Evolutionary conservation across 345 rosid genomes (phyloP), one percentile per base, ranked within the genome.

Genomic region (Aurinia saxatilis): DNA sequence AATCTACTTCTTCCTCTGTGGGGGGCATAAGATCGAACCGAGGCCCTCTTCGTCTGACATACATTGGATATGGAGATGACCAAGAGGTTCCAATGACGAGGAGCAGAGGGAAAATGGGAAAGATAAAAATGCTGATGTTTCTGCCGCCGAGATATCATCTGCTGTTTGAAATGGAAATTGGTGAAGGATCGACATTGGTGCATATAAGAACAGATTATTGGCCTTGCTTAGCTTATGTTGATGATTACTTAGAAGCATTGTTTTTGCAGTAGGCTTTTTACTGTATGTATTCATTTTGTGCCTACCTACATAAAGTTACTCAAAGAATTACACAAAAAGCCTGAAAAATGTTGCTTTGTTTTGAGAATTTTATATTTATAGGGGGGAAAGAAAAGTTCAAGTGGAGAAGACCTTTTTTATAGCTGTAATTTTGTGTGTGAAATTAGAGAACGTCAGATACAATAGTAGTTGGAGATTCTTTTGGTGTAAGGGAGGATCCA

Each of bases 161-260:
- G 25, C 79, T 93, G 50, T 69, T 89, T 73, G 91, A 80, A 71
- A 93, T 93, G 91, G 99, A 93, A 84, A 91, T 93, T 38, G 71
- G 81, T 21, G 86, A 87, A 57, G 63, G 58, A 45, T 82, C 99
- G 13, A 87, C 96, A 45, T 80, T 93, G 61, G 97, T 90, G 54
- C 87, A 88, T 47, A 82, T 93, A 54, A 80, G 99, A 77, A 90
- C 97, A 10, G 99, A 93, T 78, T 82, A 90, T 65, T 90, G 99
- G 99, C 99, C 97, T 6, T 93, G 96, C 84, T 81, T 93, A 57
- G 97, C 99, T 29, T 93, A 90, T 67, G 82, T 90, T 49, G 99
- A 90, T 71, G 99, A 87, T 67, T 93, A 85, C 67, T 74, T 93
- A 79, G 97, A 90, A 77, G 95, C 93, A 29, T 80, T 93, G 63